A percentile compares a stretch with the other conserved stretches of the same genome.
Evolutionary conservation across 1,139 yeast species (phyloP).

Genomic region (Kurtzmaniella quercitrusa): DNA sequence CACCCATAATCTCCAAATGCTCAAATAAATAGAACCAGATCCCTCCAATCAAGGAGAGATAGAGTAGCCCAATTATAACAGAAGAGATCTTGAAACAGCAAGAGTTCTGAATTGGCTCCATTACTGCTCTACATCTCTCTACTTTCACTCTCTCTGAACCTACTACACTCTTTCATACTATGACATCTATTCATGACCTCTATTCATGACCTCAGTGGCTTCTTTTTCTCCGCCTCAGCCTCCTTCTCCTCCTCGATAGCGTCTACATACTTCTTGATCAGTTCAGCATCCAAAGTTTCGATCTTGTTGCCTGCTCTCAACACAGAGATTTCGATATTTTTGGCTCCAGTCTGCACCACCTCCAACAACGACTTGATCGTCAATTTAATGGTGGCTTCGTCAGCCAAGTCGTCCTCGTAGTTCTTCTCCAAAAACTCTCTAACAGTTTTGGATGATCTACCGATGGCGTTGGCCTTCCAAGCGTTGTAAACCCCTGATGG

Average conservation of each 20-base stretch:
- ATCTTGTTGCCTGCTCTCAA: conserved; percentile 64
- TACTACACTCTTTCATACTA: too few species aligned
- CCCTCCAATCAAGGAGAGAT: too few species aligned
- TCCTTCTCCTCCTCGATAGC: conserved; percentile 90
- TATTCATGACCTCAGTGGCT: conserved; percentile 32
- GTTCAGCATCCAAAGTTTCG: conserved; percentile 59
- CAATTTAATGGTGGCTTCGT: conserved; percentile 73
- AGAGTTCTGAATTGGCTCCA: too few species aligned
- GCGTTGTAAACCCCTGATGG: conserved; percentile 97
- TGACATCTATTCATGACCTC: background rate
- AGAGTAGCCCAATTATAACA: too few species aligned
- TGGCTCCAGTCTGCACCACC: conserved; percentile 97
- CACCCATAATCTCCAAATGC: too few species aligned
- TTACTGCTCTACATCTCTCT: too few species aligned
- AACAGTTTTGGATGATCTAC: conserved; percentile 91
- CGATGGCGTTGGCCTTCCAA: conserved; percentile 99
- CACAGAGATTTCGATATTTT: conserved; percentile 89
- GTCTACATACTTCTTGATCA: conserved; percentile 70
- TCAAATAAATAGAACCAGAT: too few species aligned
- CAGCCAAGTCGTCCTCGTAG: conserved; percentile 64
- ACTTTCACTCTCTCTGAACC: background rate
- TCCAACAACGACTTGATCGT: conserved; percentile 86
- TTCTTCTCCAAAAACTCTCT: conserved; percentile 93
- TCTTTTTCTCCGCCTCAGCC: conserved; percentile 84
- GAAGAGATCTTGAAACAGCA: too few species aligned